These are phyloP conservation scores for Sporothrix pallida DNA, from an alignment of 2,329 filamentous ascomycete genomes.

Conservation along the genomic window DNA sequence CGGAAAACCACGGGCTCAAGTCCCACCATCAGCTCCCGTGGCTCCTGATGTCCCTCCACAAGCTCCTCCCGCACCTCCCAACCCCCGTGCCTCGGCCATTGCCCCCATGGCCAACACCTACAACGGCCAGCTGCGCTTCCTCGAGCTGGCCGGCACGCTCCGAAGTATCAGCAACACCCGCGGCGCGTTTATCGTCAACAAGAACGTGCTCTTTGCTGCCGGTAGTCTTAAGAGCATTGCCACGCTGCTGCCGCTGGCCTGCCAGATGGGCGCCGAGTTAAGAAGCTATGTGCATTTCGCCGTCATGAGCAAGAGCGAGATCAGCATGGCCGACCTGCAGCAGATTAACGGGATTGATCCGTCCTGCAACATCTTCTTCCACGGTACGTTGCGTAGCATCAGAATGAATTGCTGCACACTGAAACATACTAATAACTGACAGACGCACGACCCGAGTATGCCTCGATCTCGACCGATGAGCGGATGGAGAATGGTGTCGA, in stretches of 20 bases:
- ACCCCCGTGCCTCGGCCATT: background rate
- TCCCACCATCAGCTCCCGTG: background rate
- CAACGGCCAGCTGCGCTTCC: slow-evolving; percentile 73
- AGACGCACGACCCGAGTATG: slow-evolving; percentile 76
- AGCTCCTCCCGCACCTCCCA: background rate
- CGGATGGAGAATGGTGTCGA: slow-evolving; percentile 70
- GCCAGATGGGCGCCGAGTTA: slow-evolving; percentile 76
- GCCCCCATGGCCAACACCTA: slow-evolving; percentile 52
- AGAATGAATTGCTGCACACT: too few relatives aligned
- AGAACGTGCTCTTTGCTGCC: slow-evolving; percentile 79
- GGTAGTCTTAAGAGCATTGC: slow-evolving; percentile 75
- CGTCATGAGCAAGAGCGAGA: slow-evolving; percentile 73
- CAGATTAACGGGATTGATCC: slow-evolving; percentile 79
- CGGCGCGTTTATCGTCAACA: slow-evolving; percentile 60
- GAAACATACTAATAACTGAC: too few relatives aligned
- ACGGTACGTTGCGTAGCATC: slow-evolving; percentile 45
- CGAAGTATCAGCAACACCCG: slow-evolving; percentile 61
- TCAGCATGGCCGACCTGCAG: slow-evolving; percentile 71
- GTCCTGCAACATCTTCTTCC: slow-evolving; percentile 68
- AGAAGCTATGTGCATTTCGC: slow-evolving; percentile 81
- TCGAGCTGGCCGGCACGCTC: slow-evolving; percentile 67
- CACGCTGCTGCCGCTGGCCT: slow-evolving; percentile 78
- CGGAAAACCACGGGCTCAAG: too few relatives aligned
- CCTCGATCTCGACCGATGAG: slow-evolving; percentile 69
- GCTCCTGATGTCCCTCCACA: background rate